A percentile compares a stretch with the other conserved stretches of the same genome.
These are phyloP conservation scores for Pyrenochaeta sp. DNA, from an alignment of 2,329 filamentous ascomycete genomes.

Conservation along the genomic window DNA sequence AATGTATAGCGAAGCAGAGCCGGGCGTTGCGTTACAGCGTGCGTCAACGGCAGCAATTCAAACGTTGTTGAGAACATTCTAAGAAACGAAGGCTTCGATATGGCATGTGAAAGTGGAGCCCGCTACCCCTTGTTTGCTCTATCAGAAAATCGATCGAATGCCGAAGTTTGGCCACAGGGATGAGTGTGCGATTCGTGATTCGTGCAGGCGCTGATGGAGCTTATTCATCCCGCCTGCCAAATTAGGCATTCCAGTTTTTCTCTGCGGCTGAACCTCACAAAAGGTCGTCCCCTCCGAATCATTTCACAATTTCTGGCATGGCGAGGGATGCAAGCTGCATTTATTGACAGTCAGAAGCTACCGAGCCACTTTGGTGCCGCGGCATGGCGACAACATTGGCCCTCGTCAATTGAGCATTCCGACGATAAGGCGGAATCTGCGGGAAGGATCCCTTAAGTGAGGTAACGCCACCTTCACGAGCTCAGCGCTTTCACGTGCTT, in stretches of 20 bases:
- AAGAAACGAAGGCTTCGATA: constrained; percentile 5
- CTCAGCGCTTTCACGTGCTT: constrained; percentile 21
- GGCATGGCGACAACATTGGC: constrained; percentile 8
- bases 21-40: constrained; percentile 10
- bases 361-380: constrained; percentile 17
- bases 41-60: constrained; percentile 12
- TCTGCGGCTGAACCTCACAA: constrained; percentile 14
- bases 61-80: constrained; percentile 15
- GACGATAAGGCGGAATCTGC: constrained; percentile 4
- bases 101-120: constrained; percentile 31
- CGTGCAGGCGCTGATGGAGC: constrained; percentile 5
- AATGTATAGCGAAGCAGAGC: constrained; percentile 6
- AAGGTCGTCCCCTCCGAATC: not conserved
- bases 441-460: constrained; percentile 11
- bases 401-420: constrained; percentile 16
- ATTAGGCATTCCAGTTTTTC: constrained; percentile 3
- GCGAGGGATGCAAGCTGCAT: not conserved
- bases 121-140: not conserved
- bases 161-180: constrained; percentile 1
- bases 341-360: constrained; percentile 10
- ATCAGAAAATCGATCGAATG: not conserved
- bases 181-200: constrained; percentile 14
- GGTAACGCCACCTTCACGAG: constrained; percentile 15
- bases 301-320: not conserved
- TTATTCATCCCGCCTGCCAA: constrained; percentile 12